Evolutionary conservation across 805 yeast genomes (phyloP).

Genomic region (Lachancea sp.): DNA sequence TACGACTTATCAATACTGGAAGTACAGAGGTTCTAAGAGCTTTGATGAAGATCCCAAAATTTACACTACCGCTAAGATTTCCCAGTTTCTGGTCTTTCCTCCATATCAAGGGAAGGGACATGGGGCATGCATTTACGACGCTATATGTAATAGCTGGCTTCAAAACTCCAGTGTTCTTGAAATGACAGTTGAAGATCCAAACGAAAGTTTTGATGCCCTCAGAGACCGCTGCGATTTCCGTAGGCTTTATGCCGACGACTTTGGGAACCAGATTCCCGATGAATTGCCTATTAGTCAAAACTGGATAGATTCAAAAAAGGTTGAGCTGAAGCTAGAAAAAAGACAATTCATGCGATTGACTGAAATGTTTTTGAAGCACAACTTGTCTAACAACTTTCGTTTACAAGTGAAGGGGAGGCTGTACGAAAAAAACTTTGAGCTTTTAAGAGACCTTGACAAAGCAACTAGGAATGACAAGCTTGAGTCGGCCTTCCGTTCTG

Average conservation of each 20-base stretch:
- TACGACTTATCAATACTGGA: slow-evolving; percentile 81
- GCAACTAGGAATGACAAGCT: slow-evolving; percentile 61
- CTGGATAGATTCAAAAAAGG: slow-evolving; percentile 39
- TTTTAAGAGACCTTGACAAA: slow-evolving; percentile 58
- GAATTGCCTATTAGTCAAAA: slow-evolving; percentile 23
- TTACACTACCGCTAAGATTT: slow-evolving; percentile 60
- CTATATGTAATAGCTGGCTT: slow-evolving; percentile 51
- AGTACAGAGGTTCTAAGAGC: slow-evolving; percentile 48
- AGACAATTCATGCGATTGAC: slow-evolving; percentile 72
- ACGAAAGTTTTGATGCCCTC: slow-evolving; percentile 83
- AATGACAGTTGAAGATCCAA: slow-evolving; percentile 90
- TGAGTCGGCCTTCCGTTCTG: slow-evolving; percentile 63
- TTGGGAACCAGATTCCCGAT: slow-evolving; percentile 30
- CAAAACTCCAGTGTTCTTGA: slow-evolving; percentile 50
- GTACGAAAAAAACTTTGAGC: slow-evolving; percentile 74
- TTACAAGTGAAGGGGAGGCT: slow-evolving; percentile 67
- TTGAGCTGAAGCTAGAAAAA: slow-evolving; percentile 53
- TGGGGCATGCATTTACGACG: slow-evolving; percentile 62
- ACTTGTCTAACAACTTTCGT: slow-evolving; percentile 38
- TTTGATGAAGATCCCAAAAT: slow-evolving; percentile 40
- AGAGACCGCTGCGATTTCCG: slow-evolving; percentile 76
- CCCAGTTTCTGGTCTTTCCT: slow-evolving; percentile 83
- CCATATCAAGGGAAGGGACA: slow-evolving; percentile 69
- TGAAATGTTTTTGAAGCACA: slow-evolving; percentile 59
- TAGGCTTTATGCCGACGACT: slow-evolving; percentile 36